These are phyloP conservation scores for Aphanomyces astaci DNA, from an alignment of 352 stramenopile genomes.

Conservation along the genomic window DNA sequence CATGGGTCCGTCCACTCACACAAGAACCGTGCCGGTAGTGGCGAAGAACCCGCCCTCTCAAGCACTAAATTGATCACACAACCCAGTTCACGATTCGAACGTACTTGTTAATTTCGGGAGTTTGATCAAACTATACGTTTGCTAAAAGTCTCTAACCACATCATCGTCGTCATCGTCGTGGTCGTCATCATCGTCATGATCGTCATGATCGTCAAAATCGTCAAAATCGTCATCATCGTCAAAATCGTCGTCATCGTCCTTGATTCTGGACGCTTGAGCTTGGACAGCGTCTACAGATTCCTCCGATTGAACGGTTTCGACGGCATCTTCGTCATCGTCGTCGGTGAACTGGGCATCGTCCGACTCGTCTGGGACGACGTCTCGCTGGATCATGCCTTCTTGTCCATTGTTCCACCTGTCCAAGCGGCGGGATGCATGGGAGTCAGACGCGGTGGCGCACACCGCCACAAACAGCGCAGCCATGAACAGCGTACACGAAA, in stretches of 20 bases:
- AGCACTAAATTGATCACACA: too few species aligned
- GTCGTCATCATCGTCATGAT: constrained; percentile 6
- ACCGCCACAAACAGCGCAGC: too few species aligned
- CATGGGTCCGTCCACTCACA: too few species aligned
- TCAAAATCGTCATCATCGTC: neutral
- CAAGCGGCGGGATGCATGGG: neutral
- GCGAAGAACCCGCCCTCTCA: too few species aligned
- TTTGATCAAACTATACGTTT: neutral
- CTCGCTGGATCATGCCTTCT: too few species aligned
- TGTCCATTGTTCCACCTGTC: neutral
- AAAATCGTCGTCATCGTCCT: too few species aligned
- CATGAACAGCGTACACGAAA: too few species aligned
- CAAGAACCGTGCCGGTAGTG: too few species aligned
- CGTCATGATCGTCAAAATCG: neutral
- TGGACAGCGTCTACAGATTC: neutral
- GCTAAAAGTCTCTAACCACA: neutral
- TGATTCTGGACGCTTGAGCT: too few species aligned
- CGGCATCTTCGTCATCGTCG: neutral
- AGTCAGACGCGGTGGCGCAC: too few species aligned
- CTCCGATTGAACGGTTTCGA: neutral
- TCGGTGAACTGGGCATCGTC: neutral
- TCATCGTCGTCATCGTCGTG: constrained; percentile 4
- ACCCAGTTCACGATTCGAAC: too few species aligned
- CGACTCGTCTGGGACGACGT: neutral
- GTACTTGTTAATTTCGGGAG: too few species aligned